phyloP scores from a whole-genome alignment of 1,284 basidiomycete genomes.

The Puccinia polysora region DNA sequence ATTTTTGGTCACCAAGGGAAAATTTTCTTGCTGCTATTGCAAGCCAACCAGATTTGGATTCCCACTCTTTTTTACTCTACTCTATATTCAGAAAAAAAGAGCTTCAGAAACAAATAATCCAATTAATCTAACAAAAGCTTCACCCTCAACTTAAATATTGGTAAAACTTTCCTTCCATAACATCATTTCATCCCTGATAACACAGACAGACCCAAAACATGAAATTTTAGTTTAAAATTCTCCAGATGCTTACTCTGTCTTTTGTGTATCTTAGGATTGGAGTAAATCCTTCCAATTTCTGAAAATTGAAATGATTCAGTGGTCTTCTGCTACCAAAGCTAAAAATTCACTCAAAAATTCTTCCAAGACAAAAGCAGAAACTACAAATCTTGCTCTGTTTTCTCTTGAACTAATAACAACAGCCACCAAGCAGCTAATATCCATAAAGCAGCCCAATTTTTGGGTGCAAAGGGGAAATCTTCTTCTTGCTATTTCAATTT shows the following conservation, averaged over 20 bases:
- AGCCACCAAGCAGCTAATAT: neutral
- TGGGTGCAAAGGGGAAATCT: neutral
- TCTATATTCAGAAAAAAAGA: neutral
- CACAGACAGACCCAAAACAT: neutral
- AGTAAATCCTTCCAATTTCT: neutral
- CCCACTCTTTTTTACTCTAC: no score
- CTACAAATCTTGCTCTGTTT: neutral
- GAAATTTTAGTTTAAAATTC: constrained; percentile 10
- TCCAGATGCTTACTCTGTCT: no score
- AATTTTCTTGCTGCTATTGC: neutral
- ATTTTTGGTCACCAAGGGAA: neutral
- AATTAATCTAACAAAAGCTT: neutral
- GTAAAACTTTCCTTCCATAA: neutral
- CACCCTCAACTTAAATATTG: neutral
- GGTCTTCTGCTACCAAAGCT: constrained; percentile 9
- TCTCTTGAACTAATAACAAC: neutral
- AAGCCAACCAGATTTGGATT: neutral
- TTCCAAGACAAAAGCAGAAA: constrained; percentile 6
- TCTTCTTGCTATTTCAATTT: neutral
- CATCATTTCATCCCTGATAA: neutral
- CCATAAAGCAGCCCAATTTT: neutral
- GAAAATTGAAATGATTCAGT: neutral
- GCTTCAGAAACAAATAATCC: neutral
- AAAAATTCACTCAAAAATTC: neutral
- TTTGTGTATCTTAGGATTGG: no score